Base-by-base conservation (phyloP, 768 basidiomycete genomes). In the Panellus pusillus region DNA sequence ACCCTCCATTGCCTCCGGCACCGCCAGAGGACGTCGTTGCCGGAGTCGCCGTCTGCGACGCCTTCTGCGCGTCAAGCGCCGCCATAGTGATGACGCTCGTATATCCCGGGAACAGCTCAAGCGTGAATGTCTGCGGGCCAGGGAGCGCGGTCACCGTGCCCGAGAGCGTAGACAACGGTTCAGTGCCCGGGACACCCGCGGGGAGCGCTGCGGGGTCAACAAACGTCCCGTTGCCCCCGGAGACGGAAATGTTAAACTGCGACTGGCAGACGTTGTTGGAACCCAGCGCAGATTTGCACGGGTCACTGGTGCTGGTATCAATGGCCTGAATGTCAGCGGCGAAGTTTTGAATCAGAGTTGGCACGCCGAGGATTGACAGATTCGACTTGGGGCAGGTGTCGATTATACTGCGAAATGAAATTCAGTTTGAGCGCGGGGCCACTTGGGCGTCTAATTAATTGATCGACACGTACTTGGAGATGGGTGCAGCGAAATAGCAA, bases 101-200 rank as follows among this genome's bases (percentile, higher is more conserved):
- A 47, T 47, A 47, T 13, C 20, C 47, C 27, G 47, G 47, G 47
- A 47, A 47, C 12, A 47, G 24, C 27, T 47, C 47, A 15, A 47
- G 37, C 36, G 47, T 47, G 37, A 47, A 28, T 39, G 47, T 47
- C 47, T 47, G 47, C 36, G 47, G 47, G 37, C 47, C 47, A 11
- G 35, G 36, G 14, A 47, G 47, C n/a, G 36, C 24, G 35, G 47
- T 47, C 37, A 47, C 37, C 13, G 37, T 31, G 19, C 47, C 47
- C 13, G 36, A 8, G 36, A 47, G 35, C 19, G 35, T 47, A 14
- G 35, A 39, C 47, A 37, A 39, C 27, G 47, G 47, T 47, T 47
- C 47, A 35, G 47, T 38, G 13, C 47, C 47, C 15, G 47, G 47
- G 37, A 47, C 37, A 14, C 47, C 47, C 17, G 47, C 13, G 37